Evolutionary conservation across 148 eudicot genomes (phyloP), one percentile per base, ranked within the genome.

Genomic region (Cornus florida): DNA sequence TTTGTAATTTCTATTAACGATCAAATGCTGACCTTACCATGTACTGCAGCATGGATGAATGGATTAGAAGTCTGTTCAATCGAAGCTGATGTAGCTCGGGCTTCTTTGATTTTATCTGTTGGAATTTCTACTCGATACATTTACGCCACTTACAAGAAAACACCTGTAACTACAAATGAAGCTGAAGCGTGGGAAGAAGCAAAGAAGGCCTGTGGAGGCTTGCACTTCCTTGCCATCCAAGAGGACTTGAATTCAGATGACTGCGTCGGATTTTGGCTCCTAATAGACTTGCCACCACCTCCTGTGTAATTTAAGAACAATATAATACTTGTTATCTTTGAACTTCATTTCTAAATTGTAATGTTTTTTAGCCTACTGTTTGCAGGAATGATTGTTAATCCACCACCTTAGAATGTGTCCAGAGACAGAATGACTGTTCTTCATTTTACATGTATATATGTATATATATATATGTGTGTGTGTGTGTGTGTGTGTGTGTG

Each of bases 211-310:
- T 43, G 48, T 43, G 48, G 48, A 69, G 99, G 99, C 31, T 82
- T 95, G 56, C 99, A 95, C 86, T 95, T 95, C 67, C 98, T 95
- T 67, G 99, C 99, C 69, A 89, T 95, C 69, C 99, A 95, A 85
- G 87, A 87, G 20, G 90, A 91, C 80, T 89, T 95, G 75, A 92
- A 95, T 59, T 93, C 97, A 0, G 95, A 95, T 71, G 93, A 92
- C 60, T 95, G 99, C 86, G 93, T 89, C 32, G 99, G 99, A 33
- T 95, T 93, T 85, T 95, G 99, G 99, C 90, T 95, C 71, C 93
- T 95, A 65, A 75, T 95, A 67, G 97, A 95, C 83, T 87, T 95
- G 85, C 99, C 99, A 22, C 92, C 97, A 13, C 97, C 99, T 57
- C 93, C 97, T 75, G 98, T 93, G 72, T 95, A 91, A 83, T 24